Conservation (phyloP, 2,329 filamentous ascomycete species). For the Hymenoscyphus albidus region DNA sequence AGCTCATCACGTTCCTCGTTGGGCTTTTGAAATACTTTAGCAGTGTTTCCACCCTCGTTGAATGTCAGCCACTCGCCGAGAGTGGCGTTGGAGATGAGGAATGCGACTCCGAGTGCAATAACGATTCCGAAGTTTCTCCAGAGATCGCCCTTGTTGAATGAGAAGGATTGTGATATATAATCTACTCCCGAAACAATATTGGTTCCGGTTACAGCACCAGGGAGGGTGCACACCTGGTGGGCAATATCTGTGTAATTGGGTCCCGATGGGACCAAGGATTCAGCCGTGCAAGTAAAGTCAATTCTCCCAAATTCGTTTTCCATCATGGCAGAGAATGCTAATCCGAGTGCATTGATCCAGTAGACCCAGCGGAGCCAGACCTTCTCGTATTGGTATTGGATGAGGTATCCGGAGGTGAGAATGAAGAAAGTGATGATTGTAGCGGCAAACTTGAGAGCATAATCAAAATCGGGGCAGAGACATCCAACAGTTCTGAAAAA, state of each 20-base stretch:
- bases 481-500: constrained; percentile 75
- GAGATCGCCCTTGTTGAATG: constrained; percentile 61
- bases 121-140: constrained; percentile 87
- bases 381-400: constrained; percentile 71
- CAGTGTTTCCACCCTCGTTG: constrained; percentile 74
- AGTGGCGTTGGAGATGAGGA: constrained; percentile 71
- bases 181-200: constrained; percentile 58
- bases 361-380: constrained; percentile 78
- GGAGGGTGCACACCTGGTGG: constrained; percentile 76
- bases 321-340: constrained; percentile 77
- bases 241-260: constrained; percentile 65
- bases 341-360: constrained; percentile 70
- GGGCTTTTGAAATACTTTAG: constrained; percentile 72
- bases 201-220: constrained; percentile 66
- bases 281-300: constrained; percentile 63
- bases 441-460: constrained; percentile 78
- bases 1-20: constrained; percentile 63
- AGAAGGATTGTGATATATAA: constrained; percentile 67
- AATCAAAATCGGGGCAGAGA: constrained; percentile 76
- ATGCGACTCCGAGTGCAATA: constrained; percentile 68
- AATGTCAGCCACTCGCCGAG: constrained; percentile 76
- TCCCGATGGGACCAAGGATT: constrained; percentile 68
- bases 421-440: constrained; percentile 79
- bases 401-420: constrained; percentile 76
- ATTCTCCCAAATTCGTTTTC: constrained; percentile 76